Conservation (phyloP, 2,329 filamentous ascomycete genomes). For the Penicillium sp. region DNA sequence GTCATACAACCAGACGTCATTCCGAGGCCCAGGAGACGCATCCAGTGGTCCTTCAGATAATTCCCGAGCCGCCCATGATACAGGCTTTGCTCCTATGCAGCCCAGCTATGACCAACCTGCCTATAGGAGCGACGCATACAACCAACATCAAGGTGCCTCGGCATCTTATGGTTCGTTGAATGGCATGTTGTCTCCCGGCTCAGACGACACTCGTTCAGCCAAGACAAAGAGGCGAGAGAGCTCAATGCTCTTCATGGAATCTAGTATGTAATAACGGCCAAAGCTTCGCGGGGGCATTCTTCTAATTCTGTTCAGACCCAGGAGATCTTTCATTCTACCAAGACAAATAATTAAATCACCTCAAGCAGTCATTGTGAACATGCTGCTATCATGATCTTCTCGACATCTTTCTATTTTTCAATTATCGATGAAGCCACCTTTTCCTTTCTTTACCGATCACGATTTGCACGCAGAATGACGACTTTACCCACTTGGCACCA, state of each 20-base stretch:
- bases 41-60: slow-evolving; percentile 24
- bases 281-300: neutral
- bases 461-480: slow-evolving; percentile 33
- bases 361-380: neutral
- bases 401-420: neutral
- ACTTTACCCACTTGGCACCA: slow-evolving; percentile 25
- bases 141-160: slow-evolving; percentile 20
- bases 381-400: neutral
- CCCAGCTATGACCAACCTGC: slow-evolving; percentile 48
- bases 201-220: slow-evolving; percentile 35
- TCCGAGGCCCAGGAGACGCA: slow-evolving; percentile 37
- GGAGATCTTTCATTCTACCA: slow-evolving; percentile 11
- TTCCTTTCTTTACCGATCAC: slow-evolving; percentile 13
- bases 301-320: neutral
- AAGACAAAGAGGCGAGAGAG: slow-evolving; percentile 52
- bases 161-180: slow-evolving; percentile 32
- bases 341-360: slow-evolving; percentile 10
- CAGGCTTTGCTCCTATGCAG: slow-evolving; percentile 54
- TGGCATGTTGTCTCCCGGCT: slow-evolving; percentile 42
- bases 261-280: slow-evolving; percentile 2
- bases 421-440: neutral
- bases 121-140: slow-evolving; percentile 31
- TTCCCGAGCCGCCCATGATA: slow-evolving; percentile 43
- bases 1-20: slow-evolving; percentile 59
- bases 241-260: slow-evolving; percentile 49